phyloP scores from a whole-genome alignment of 2,329 filamentous ascomycete genomes.

The Fusarium vanettenii region DNA sequence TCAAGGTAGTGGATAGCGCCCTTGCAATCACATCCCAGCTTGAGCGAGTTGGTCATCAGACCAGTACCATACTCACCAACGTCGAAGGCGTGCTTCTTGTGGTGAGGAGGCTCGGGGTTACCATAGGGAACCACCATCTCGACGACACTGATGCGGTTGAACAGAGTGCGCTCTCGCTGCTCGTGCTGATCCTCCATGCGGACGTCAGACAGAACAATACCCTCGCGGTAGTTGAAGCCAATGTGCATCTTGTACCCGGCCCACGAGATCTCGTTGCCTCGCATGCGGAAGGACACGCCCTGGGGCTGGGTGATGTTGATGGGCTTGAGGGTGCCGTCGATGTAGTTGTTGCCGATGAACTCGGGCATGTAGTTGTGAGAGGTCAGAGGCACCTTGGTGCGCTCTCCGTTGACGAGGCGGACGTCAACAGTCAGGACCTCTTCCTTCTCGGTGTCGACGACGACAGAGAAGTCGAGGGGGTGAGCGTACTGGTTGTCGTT shows the following conservation, averaged over 20 bases:
- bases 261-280: slow-evolving; percentile 63
- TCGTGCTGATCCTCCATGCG: slow-evolving; percentile 66
- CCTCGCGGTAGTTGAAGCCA: slow-evolving; percentile 79
- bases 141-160: slow-evolving; percentile 74
- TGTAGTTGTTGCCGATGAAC: slow-evolving; percentile 50
- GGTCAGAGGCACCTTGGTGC: slow-evolving; percentile 55
- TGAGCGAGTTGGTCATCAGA: slow-evolving; percentile 86
- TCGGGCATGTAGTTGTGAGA: slow-evolving; percentile 54
- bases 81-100: slow-evolving; percentile 85
- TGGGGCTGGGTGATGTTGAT: slow-evolving; percentile 55
- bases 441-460: slow-evolving; percentile 59
- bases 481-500: slow-evolving; percentile 75
- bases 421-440: slow-evolving; percentile 59
- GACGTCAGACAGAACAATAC: slow-evolving; percentile 76
- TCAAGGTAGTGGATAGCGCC: slow-evolving; percentile 93
- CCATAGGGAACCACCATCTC: slow-evolving; percentile 83
- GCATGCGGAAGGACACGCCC: slow-evolving; percentile 59
- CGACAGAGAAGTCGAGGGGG: slow-evolving; percentile 62
- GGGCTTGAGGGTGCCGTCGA: slow-evolving; percentile 50
- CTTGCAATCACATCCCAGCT: slow-evolving; percentile 87
- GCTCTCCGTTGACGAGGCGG: slow-evolving; percentile 57
- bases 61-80: slow-evolving; percentile 84
- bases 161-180: slow-evolving; percentile 63
- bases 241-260: slow-evolving; percentile 78
- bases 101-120: slow-evolving; percentile 83